phyloP scores from a whole-genome alignment of 441 rosid species.

The Populus hybrid region DNA sequence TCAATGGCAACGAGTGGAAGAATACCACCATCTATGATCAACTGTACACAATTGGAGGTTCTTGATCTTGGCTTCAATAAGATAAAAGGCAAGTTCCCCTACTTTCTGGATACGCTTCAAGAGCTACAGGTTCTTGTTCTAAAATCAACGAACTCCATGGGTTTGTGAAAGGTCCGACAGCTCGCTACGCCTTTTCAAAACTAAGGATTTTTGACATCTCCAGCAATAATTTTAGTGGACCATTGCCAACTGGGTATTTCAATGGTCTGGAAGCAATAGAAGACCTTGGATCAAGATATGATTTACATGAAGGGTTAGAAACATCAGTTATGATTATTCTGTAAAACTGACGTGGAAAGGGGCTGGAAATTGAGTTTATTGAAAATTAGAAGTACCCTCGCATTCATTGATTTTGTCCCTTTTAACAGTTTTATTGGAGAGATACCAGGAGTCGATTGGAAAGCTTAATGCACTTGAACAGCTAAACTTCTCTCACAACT shows the following conservation, averaged over 20 bases:
- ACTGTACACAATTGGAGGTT: constrained; percentile 14
- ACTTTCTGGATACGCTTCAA: background rate
- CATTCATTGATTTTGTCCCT: background rate
- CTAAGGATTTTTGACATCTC: too few relatives aligned
- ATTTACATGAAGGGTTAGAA: background rate
- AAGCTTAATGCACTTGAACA: background rate
- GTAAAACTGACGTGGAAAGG: background rate
- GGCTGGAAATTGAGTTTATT: background rate
- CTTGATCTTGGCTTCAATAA: constrained; percentile 21
- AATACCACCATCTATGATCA: constrained; percentile 18
- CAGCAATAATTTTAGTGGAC: too few relatives aligned
- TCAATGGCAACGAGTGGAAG: constrained; percentile 21
- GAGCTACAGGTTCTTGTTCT: too few relatives aligned
- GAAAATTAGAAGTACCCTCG: background rate
- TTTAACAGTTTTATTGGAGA: background rate
- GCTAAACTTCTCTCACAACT: background rate
- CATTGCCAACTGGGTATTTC: constrained; percentile 11
- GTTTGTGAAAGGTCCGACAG: too few relatives aligned
- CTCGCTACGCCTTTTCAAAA: too few relatives aligned
- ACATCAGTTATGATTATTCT: background rate
- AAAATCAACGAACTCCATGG: too few relatives aligned
- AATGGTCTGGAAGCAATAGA: constrained; percentile 7
- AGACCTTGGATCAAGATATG: background rate
- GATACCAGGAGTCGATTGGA: background rate
- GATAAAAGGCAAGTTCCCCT: constrained; percentile 17